Base-by-base conservation (phyloP, 176 grass and related monocot species). In the Tillandsia fasciculata region DNA sequence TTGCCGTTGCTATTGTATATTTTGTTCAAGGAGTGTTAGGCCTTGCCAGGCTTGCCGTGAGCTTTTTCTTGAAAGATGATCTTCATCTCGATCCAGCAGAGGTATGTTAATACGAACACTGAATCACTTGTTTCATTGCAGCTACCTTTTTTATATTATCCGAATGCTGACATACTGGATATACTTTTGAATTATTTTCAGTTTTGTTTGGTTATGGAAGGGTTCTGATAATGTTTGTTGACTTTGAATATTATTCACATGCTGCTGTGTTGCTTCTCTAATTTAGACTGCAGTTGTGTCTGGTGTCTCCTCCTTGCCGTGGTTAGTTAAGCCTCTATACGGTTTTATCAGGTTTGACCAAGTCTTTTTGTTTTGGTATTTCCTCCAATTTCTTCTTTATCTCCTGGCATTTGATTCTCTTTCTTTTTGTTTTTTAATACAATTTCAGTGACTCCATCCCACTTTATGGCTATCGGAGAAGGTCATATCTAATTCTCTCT, bases 1-100 rank as follows among this genome's bases (percentile, higher is more conserved):
- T 93, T 79, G 95, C 95, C 24, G 95, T 99, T 78, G 90, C 95
- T 63, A 93, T 88, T 71, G 95, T 99, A 22, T 99, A 99, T 79
- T 99, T 99, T 86, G 90, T 99, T 51, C 95, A 99, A 99, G 95
- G 95, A 27, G 95, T 99, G 79, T 82, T 99, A 83, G 90, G 95
- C 26, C 87, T 99, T 64, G 84, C 95, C 22, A 84, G 95, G 75
- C 95, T 99, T 83, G 95, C 95, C 82, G 87, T 99, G 63, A 94
- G 73, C 75, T 99, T 99, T 67, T 99, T 91, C 79, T 83, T 99
- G 58, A 99, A 99, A 74, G 95, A 99, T 29, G 84, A 94, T 74
- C 95, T 99, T 80, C 95, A 74, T 73, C 95, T 99, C 29, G 84
- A 99, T 83, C 95, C 95, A 61, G 90, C 95, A 70, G 95, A 99